These are phyloP conservation scores for Vigna mungo DNA, from an alignment of 306 rosid species.

Conservation along the genomic window DNA sequence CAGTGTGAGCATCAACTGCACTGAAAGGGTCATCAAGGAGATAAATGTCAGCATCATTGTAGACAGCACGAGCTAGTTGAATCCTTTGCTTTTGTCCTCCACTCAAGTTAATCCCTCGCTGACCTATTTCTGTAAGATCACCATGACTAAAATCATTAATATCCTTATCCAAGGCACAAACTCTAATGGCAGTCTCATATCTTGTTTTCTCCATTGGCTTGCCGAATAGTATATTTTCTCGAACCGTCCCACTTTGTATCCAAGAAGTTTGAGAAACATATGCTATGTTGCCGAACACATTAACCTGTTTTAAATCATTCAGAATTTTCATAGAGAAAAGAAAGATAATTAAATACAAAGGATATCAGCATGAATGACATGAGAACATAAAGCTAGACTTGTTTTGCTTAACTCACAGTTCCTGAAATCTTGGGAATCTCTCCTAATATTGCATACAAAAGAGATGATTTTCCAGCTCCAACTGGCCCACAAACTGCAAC, in stretches of 20 bases:
- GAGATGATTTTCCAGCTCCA: conserved; percentile 88
- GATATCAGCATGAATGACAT: conserved; percentile 25
- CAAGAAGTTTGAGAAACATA: conserved; percentile 83
- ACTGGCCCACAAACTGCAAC: conserved; percentile 81
- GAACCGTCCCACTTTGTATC: conserved; percentile 90
- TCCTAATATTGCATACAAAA: conserved; percentile 71
- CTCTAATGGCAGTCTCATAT: conserved; percentile 66
- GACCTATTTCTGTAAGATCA: conserved; percentile 89
- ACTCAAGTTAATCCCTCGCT: conserved; percentile 89
- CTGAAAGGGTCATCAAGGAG: conserved; percentile 87
- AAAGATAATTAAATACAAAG: not conserved
- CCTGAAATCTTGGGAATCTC: conserved; percentile 78
- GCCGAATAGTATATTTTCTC: conserved; percentile 74
- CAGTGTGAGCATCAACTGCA: conserved; percentile 90
- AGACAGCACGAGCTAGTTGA: conserved; percentile 84
- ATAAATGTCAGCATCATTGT: conserved; percentile 78
- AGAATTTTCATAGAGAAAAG: not conserved
- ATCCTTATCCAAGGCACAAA: conserved; percentile 78
- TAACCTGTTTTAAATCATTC: conserved; percentile 55
- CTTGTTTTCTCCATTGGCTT: conserved; percentile 65
- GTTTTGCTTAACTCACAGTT: conserved; percentile 55
- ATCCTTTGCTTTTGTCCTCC: conserved; percentile 94
- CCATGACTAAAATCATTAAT: conserved; percentile 69
- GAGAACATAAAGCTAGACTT: too few species aligned
- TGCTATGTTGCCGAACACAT: conserved; percentile 64